Base-by-base conservation (phyloP, 345 rosid species). In the Pelargonium nanum region DNA sequence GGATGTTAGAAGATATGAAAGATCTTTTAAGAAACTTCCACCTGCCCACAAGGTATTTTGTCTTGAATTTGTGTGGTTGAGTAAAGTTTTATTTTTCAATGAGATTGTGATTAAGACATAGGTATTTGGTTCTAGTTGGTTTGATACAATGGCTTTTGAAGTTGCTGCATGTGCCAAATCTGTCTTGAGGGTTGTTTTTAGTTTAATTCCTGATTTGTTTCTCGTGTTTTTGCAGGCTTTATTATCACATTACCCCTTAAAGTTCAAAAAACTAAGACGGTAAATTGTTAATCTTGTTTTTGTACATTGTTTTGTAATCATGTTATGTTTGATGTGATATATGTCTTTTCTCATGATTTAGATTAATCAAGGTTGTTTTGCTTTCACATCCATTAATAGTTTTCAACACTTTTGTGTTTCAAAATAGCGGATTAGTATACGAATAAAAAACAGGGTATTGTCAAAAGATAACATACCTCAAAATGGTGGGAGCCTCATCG, bases 1-100 rank as follows among this genome's bases (percentile, higher is more conserved):
- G 70, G 99, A 87, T 81, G 81, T 93, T 48, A 83, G 70, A 53
- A 75, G 83, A 80, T 87, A 78, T 73, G 97, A 93, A 77, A 79
- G 83, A 77, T 87, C 86, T 45, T 89, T 71, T 52, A 79, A 72
- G 68, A 89, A 85, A 84, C 88, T 91, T 65, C 76, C 90, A 45
- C 78, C 81, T 78, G 68, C 80, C 0, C 96, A 88, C 77, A 85
- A 85, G 90, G 99, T 87, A 58, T 23, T 25, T 52, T 69, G 23
- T 28, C 17, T 25, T 28, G 24, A 16, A 0, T 40, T 40, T 40
- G 16, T 6, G n/a, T n/a, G n/a, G n/a, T n/a, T n/a, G n/a, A n/a
- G n/a, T n/a, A n/a, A n/a, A n/a, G n/a, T n/a, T n/a, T n/a, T n/a
- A n/a, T n/a, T n/a, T n/a, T n/a, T n/a, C n/a, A n/a, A n/a, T n/a